Conservation (phyloP, 495 filamentous ascomycete species). For the Podospora conica region DNA sequence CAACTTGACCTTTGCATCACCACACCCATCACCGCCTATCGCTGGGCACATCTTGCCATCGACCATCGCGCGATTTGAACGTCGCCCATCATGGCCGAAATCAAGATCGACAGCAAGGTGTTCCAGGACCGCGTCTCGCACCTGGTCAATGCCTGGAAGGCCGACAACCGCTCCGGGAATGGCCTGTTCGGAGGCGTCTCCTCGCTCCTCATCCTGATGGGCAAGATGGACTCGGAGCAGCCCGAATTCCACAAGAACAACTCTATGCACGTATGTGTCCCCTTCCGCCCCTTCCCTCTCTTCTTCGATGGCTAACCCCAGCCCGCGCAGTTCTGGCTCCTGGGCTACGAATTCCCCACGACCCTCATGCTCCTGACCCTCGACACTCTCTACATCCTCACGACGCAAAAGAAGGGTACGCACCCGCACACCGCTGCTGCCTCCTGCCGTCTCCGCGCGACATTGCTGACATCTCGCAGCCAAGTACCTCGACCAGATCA, state of each 20-base stretch:
- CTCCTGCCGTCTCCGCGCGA: not conserved
- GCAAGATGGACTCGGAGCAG: slow-evolving; percentile 76
- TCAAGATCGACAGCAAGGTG: slow-evolving; percentile 83
- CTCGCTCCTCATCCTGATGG: slow-evolving; percentile 84
- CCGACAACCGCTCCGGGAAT: slow-evolving; percentile 79
- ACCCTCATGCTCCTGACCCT: slow-evolving; percentile 87
- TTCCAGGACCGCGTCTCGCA: slow-evolving; percentile 89
- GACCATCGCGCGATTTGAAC: slow-evolving; percentile 21
- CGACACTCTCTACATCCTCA: slow-evolving; percentile 82
- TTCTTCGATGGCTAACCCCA: slow-evolving; percentile 7
- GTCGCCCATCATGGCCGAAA: slow-evolving; percentile 49
- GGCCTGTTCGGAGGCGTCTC: slow-evolving; percentile 74
- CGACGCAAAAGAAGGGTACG: slow-evolving; percentile 93
- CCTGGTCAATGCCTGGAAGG: slow-evolving; percentile 87
- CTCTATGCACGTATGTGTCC: slow-evolving; percentile 75
- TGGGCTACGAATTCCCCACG: slow-evolving; percentile 97
- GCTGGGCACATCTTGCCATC: slow-evolving; percentile 19
- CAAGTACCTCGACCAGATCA: slow-evolving; percentile 86
- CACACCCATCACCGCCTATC: slow-evolving; percentile 9
- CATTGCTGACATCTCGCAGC: slow-evolving; percentile 48
- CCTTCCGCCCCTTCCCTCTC: not conserved
- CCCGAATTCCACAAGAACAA: slow-evolving; percentile 87
- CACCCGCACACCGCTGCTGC: no score
- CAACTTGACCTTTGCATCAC: slow-evolving; percentile 12
- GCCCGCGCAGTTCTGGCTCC: slow-evolving; percentile 78